Conservation (phyloP, 192 early-diverging fungal genomes). For the Phycomyces blakesleeanus region DNA sequence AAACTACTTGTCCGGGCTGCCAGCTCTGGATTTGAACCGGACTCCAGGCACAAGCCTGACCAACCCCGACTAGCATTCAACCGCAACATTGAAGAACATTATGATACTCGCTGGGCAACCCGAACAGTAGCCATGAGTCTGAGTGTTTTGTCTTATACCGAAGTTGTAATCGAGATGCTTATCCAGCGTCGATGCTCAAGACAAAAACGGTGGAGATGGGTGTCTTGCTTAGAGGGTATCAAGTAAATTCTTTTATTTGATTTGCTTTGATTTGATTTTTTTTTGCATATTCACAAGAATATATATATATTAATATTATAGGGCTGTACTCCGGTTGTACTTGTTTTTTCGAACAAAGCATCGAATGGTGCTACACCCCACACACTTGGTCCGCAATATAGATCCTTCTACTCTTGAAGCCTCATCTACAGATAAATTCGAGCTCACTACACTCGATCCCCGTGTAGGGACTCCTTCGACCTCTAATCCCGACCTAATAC, state of each 20-base stretch:
- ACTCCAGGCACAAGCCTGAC: not conserved
- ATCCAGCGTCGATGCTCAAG: conserved; percentile 10
- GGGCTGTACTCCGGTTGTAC: conserved; percentile 13
- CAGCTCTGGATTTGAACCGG: not conserved
- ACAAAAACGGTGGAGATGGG: conserved; percentile 13
- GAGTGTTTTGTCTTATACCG: conserved; percentile 23
- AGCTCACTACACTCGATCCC: conserved; percentile 14
- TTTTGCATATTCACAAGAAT: not conserved
- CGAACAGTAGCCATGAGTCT: conserved; percentile 5
- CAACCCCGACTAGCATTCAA: conserved; percentile 1
- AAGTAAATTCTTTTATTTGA: too few species aligned
- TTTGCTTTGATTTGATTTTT: too few species aligned
- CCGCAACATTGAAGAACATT: conserved; percentile 3
- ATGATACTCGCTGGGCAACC: not conserved
- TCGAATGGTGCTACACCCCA: conserved; percentile 19
- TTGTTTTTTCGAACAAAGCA: conserved; percentile 9
- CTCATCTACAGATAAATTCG: conserved; percentile 14
- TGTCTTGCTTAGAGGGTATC: conserved; percentile 13
- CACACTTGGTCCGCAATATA: conserved; percentile 18
- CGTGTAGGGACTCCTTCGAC: conserved; percentile 15
- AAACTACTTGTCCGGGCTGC: conserved; percentile 8
- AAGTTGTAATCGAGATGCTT: conserved; percentile 22
- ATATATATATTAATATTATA: not conserved
- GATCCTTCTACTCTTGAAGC: conserved; percentile 18
- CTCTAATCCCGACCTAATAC: not conserved